Base-by-base conservation (phyloP, 2,329 filamentous ascomycete genomes). In the Aspergillus fumigatiaffinis region DNA sequence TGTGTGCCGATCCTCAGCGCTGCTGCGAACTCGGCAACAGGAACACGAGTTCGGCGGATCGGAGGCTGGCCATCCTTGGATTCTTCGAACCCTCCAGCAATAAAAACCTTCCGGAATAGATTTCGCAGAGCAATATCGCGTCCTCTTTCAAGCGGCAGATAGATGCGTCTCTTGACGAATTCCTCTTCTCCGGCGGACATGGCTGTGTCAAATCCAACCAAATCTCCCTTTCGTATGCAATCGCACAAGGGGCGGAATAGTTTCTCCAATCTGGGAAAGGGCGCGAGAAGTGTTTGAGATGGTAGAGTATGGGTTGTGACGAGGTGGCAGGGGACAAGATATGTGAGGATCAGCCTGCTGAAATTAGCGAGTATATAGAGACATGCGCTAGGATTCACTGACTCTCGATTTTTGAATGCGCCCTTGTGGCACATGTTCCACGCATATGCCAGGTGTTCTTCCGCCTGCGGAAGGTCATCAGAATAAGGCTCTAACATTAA, bases 121-220 rank as follows among this genome's bases (percentile, higher is more conserved):
- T 99, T 99, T 55, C 94, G 89, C 61, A 99, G 76, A 9, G 92
- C 90, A 60, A 97, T 91, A 68, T 99, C 94, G 51, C 94, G 88
- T 12, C 91, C 91, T 47, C 94, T 86, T 72, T 99, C 94, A 0
- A 99, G 82, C 0, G 94, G 97, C 23, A 99, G 84, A 74, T 97
- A 99, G 65, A 99, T 96, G 48, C 93, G 89, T 29, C 89, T 86
- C 73, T 90, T 93, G 62, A 97, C 92, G 65, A 97, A 96, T 64
- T 94, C 90, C n/a, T 92, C 87, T 75, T 97, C 92, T 26, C 90
- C 89, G 7, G 87, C 85, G 51, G 87, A 83, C 28, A 99, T 82
- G 2, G 92, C 92, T 20, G 85, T 77, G 66, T 97, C 92, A 67
- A 97, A 97, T 10, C 86, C 89, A 52, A 86, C 83, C 9, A 99